Base-by-base conservation (phyloP, 2,329 filamentous ascomycete genomes). In the Monosporascus sp. region DNA sequence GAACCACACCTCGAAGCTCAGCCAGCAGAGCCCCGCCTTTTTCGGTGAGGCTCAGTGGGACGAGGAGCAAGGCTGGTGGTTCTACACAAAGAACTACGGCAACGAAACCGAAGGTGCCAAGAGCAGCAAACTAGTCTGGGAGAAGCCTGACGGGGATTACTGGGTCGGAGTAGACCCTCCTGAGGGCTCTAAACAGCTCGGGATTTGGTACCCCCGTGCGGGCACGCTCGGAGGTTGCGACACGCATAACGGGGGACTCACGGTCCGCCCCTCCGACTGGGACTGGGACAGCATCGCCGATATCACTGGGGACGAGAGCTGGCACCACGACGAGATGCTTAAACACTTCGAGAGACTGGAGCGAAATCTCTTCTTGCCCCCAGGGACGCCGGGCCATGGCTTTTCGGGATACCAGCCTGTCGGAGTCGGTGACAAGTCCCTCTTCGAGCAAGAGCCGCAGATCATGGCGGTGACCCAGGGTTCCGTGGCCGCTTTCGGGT, bases 161-260 rank as follows among this genome's bases (percentile, higher is more conserved):
- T 74, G 73, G 53, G 65, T 70, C 52, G 72, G 73, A 8, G 59
- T 63, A 1, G 56, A 68, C 19, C 76, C 75, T 1, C 76, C 76
- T 0, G 58, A 62, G 1, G 73, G 66, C 1, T 68, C 77, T 0
- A 66, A 65, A 34, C 69, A 71, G 41, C 69, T 76, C 46, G 77
- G 77, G 11, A 71, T 75, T 8, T 64, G 75, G 52, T 79, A 80
- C 52, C 77, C 77, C 1, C 71, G 77, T 2, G 71, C 76, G 0
- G 75, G 72, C 6, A 73, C 76, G 0, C 67, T 80, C 0, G 76
- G 76, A 9, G 77, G 77, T 0, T 80, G 77, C 66, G 78, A 80
- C 1, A 76, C 79, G 5, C 84, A 88, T 68, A 84, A 85, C 45
- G 83, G 82, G 7, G 67, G 85, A 45, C 79, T 87, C 48, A 74